Conservation (phyloP, 176 grass and related monocot genomes). For the Neostapfia colusana region DNA sequence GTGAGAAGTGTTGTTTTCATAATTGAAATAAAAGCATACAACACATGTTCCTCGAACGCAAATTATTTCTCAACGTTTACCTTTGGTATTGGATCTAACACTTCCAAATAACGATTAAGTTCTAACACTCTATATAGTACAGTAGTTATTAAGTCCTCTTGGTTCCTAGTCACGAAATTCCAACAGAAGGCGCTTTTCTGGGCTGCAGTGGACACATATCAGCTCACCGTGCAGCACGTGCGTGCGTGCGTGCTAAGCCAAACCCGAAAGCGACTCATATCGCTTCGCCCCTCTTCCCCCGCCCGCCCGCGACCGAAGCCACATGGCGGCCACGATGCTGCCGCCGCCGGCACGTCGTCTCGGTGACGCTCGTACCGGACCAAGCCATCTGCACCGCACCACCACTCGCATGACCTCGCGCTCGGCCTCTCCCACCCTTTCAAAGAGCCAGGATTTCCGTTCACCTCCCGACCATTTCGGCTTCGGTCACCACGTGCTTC, state of each 20-base stretch:
- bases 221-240: not conserved
- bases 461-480: not conserved
- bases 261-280: not conserved
- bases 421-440: not conserved
- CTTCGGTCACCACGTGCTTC: not conserved
- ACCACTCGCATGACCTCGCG: not conserved
- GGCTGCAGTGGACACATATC: not conserved
- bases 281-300: not conserved
- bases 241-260: not conserved
- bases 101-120: too few relatives aligned
- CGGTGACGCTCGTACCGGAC: not conserved
- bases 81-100: too few relatives aligned
- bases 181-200: too few relatives aligned
- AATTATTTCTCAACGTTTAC: too few relatives aligned
- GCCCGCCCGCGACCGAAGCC: not conserved
- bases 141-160: too few relatives aligned
- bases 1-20: too few relatives aligned
- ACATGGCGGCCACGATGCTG: constrained; percentile 8
- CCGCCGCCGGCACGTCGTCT: not conserved
- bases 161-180: too few relatives aligned
- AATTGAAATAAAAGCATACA: too few relatives aligned
- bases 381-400: not conserved
- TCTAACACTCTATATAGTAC: too few relatives aligned
- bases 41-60: too few relatives aligned
- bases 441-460: not conserved